Evolutionary conservation across 108 stramenopile genomes (phyloP).

Genomic region (Pseudonitzschia pungens): DNA sequence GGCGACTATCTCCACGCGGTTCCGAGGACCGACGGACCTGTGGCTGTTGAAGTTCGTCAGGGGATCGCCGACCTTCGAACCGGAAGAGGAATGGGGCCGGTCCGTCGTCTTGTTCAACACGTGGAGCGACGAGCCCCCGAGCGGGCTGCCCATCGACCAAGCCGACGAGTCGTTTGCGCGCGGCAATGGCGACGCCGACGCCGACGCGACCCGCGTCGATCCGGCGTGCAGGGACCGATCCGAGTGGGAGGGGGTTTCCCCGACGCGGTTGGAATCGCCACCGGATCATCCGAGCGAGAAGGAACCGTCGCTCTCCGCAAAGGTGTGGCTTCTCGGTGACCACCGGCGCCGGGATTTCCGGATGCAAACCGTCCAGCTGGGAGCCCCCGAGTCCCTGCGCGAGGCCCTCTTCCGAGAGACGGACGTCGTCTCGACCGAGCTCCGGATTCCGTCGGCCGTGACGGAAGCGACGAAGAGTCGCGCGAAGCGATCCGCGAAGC

Average conservation of each 20-base stretch:
- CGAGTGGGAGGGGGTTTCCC: not conserved
- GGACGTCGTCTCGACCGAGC: conserved; percentile 3
- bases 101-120: conserved; percentile 81
- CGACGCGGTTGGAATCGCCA: not conserved
- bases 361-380: conserved; percentile 53
- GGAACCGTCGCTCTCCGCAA: conserved; percentile 22
- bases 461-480: no score
- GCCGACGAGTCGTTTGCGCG: not conserved
- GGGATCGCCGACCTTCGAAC: conserved; percentile 41
- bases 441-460: conserved; percentile 5
- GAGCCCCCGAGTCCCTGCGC: conserved; percentile 3
- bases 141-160: conserved; percentile 43
- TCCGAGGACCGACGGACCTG: conserved; percentile 66
- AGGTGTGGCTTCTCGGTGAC: conserved; percentile 77
- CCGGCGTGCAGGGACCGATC: not conserved
- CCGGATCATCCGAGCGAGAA: conserved; percentile 24
- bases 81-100: conserved; percentile 57
- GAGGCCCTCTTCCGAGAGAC: conserved; percentile 17
- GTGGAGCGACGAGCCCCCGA: conserved; percentile 65
- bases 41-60: conserved; percentile 68
- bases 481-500: no score
- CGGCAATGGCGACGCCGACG: not conserved
- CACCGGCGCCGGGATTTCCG: conserved; percentile 50
- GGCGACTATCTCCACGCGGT: conserved; percentile 75
- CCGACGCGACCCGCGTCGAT: not conserved